Evolutionary conservation across 2,329 filamentous ascomycete species (phyloP).

Genomic region (Aspergillaceae sp.): DNA sequence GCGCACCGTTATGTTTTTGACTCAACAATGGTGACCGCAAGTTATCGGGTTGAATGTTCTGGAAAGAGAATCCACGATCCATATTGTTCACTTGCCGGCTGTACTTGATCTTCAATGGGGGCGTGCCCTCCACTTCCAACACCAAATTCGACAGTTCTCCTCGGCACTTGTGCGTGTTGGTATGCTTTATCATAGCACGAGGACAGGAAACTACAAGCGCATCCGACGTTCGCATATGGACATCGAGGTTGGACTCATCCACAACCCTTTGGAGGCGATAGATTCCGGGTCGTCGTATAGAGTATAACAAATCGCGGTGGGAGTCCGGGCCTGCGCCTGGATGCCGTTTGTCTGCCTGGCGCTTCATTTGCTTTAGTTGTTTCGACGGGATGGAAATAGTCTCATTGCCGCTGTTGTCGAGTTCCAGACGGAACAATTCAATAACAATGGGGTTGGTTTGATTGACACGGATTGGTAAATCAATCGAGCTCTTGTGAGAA

Average conservation of each 20-base stretch:
- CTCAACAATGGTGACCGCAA: conserved; percentile 68
- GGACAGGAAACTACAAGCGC: conserved; percentile 83
- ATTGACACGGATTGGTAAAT: conserved; percentile 84
- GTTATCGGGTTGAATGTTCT: conserved; percentile 86
- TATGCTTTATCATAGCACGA: conserved; percentile 61
- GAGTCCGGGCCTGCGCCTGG: conserved; percentile 42
- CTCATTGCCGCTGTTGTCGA: conserved; percentile 72
- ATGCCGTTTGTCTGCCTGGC: conserved; percentile 54
- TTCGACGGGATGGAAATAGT: conserved; percentile 64
- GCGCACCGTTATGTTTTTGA: conserved; percentile 47
- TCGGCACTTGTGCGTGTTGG: conserved; percentile 62
- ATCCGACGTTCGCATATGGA: conserved; percentile 66
- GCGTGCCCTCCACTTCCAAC: conserved; percentile 76
- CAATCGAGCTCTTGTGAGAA: conserved; percentile 49
- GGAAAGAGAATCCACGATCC: conserved; percentile 77
- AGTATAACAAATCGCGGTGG: conserved; percentile 61
- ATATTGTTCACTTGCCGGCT: conserved; percentile 77
- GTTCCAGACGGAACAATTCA: conserved; percentile 77
- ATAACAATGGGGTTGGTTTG: conserved; percentile 82
- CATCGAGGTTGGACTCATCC: conserved; percentile 89
- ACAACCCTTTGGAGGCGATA: conserved; percentile 79
- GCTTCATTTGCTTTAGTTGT: conserved; percentile 67
- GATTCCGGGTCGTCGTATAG: conserved; percentile 75
- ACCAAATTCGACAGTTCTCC: conserved; percentile 80
- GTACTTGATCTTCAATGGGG: conserved; percentile 87